Evolutionary conservation across 306 rosid genomes (phyloP).

Genomic region (Fragaria vesca): DNA sequence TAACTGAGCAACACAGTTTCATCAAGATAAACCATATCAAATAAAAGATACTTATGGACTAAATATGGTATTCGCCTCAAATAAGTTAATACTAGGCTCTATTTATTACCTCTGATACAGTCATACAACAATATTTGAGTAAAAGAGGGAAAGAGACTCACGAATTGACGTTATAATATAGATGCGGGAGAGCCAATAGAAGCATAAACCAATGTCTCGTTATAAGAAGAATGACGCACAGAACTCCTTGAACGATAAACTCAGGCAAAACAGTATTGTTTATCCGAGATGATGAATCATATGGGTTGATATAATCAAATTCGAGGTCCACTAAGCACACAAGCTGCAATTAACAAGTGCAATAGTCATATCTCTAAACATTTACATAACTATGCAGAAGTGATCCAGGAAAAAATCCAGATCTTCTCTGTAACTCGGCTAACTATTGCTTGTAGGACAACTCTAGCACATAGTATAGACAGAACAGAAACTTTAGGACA

Average conservation of each 20-base stretch:
- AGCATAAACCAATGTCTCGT: constrained; percentile 73
- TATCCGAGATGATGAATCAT: constrained; percentile 75
- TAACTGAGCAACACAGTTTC: not conserved
- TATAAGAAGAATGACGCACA: constrained; percentile 58
- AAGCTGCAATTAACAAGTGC: constrained; percentile 54
- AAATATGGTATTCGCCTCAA: not conserved
- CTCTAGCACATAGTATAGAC: not conserved
- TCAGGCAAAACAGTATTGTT: constrained; percentile 73
- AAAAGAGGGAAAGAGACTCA: constrained; percentile 45
- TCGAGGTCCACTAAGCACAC: constrained; percentile 85
- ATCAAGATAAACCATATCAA: not conserved
- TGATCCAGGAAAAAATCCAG: not conserved
- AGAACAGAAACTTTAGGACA: not conserved
- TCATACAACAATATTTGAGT: not conserved
- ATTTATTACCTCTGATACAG: not conserved
- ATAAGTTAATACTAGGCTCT: not conserved
- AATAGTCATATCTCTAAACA: constrained; percentile 8
- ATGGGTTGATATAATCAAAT: constrained; percentile 88
- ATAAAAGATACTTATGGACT: not conserved
- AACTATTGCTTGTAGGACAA: not conserved
- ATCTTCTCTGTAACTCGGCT: not conserved
- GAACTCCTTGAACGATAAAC: constrained; percentile 61
- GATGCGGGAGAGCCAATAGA: constrained; percentile 60
- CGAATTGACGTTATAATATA: constrained; percentile 66
- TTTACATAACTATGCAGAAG: not conserved